Conservation (phyloP, 805 yeast species). For the Yamadazyma nakazawae region DNA sequence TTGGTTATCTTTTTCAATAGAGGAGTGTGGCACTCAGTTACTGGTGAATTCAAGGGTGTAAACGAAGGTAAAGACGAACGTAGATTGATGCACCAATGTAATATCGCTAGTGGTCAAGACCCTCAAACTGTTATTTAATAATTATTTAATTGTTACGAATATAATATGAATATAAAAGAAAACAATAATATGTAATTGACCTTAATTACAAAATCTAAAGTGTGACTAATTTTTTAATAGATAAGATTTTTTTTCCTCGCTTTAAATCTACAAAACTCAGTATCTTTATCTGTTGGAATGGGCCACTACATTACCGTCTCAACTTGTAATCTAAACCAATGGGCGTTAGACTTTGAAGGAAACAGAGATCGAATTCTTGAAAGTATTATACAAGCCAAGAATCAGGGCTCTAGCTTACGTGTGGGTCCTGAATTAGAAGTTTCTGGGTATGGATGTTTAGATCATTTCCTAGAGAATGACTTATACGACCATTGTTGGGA, state of each 20-base stretch:
- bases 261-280: neutral
- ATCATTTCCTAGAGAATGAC: conserved; percentile 91
- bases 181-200: too few species aligned
- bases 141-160: neutral
- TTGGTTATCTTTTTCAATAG: conserved; percentile 82
- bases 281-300: conserved; percentile 40
- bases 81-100: conserved; percentile 91
- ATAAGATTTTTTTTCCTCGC: neutral
- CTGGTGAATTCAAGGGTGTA: conserved; percentile 70
- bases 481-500: conserved; percentile 92
- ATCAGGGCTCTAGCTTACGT: conserved; percentile 70
- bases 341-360: conserved; percentile 98
- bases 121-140: conserved; percentile 38
- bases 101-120: conserved; percentile 77
- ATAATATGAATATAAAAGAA: neutral
- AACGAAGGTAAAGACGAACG: conserved; percentile 57
- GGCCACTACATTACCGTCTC: conserved; percentile 86
- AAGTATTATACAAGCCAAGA: conserved; percentile 75
- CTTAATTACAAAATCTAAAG: too few species aligned
- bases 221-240: neutral
- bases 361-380: conserved; percentile 87
- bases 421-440: conserved; percentile 97
- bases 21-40: conserved; percentile 90
- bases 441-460: conserved; percentile 92
- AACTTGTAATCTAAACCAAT: conserved; percentile 93